phyloP scores from a whole-genome alignment of 495 filamentous ascomycete genomes.

The Baudoinia panamericana region DNA sequence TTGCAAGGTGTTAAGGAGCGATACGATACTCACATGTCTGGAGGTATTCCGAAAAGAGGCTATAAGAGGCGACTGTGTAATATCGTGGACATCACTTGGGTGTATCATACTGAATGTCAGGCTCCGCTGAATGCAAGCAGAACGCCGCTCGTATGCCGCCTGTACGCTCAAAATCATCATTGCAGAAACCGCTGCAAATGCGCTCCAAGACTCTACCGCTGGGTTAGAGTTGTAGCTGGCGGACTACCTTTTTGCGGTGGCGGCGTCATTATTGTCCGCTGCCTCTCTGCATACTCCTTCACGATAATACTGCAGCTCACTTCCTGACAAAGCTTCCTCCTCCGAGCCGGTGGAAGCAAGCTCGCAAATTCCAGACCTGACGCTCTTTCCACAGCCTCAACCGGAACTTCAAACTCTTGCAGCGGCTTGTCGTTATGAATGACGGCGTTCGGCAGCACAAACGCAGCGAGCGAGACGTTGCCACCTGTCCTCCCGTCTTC shows the following conservation, averaged over 20 bases:
- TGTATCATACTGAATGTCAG: too few species aligned
- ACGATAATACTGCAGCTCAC: constrained; percentile 66
- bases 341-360: constrained; percentile 56
- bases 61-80: too few species aligned
- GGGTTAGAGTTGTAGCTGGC: constrained; percentile 4
- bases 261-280: constrained; percentile 33
- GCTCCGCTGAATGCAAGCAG: constrained; percentile 4
- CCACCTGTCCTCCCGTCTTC: constrained; percentile 64
- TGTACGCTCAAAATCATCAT: not conserved
- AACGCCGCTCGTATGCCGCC: not conserved
- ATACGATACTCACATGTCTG: too few species aligned
- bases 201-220: not conserved
- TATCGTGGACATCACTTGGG: too few species aligned
- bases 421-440: constrained; percentile 78
- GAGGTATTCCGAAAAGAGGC: too few species aligned
- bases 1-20: too few species aligned
- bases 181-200: not conserved
- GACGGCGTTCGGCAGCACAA: constrained; percentile 85
- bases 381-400: constrained; percentile 84
- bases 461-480: constrained; percentile 80
- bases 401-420: constrained; percentile 80
- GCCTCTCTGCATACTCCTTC: constrained; percentile 53
- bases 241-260: constrained; percentile 7
- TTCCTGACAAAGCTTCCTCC: constrained; percentile 76
- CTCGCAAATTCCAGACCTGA: constrained; percentile 81